phyloP scores from a whole-genome alignment of 345 rosid species.

The Pseudoturritis turrita region DNA sequence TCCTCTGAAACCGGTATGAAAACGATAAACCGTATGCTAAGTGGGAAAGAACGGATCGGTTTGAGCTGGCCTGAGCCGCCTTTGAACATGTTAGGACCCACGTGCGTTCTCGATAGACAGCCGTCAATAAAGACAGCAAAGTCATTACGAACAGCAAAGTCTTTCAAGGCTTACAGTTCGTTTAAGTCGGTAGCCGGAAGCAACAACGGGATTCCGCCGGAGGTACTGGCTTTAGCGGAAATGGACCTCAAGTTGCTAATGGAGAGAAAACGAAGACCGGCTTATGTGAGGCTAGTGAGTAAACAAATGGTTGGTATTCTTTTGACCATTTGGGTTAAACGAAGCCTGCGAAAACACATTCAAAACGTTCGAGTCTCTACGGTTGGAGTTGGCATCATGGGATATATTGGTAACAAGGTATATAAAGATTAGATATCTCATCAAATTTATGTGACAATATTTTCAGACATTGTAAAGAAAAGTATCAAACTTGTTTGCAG shows the following conservation, averaged over 20 bases:
- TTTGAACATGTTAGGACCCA: constrained; percentile 50
- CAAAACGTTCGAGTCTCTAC: constrained; percentile 81
- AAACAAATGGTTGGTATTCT: constrained; percentile 96
- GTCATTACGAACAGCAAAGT: constrained; percentile 50
- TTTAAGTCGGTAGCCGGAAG: constrained; percentile 51
- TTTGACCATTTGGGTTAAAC: constrained; percentile 84
- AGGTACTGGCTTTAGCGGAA: constrained; percentile 44
- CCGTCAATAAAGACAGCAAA: constrained; percentile 52
- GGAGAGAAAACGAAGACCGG: constrained; percentile 65
- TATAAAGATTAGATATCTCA: neutral
- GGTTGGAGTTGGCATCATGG: constrained; percentile 95
- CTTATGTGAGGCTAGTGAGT: constrained; percentile 80
- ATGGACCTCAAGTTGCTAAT: constrained; percentile 60
- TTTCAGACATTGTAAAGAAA: neutral
- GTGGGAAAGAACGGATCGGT: constrained; percentile 71
- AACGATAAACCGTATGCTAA: constrained; percentile 50
- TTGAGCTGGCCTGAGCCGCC: constrained; percentile 94
- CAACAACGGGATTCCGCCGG: constrained; percentile 40
- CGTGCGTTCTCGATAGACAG: constrained; percentile 55
- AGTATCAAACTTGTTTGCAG: constrained; percentile 33
- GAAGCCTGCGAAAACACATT: constrained; percentile 74
- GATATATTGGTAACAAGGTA: constrained; percentile 97
- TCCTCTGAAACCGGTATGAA: constrained; percentile 15
- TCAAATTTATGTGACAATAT: neutral
- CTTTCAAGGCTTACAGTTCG: constrained; percentile 55